Evolutionary conservation across 345 rosid species (phyloP).

Genomic region (Erucastrum elatum): DNA sequence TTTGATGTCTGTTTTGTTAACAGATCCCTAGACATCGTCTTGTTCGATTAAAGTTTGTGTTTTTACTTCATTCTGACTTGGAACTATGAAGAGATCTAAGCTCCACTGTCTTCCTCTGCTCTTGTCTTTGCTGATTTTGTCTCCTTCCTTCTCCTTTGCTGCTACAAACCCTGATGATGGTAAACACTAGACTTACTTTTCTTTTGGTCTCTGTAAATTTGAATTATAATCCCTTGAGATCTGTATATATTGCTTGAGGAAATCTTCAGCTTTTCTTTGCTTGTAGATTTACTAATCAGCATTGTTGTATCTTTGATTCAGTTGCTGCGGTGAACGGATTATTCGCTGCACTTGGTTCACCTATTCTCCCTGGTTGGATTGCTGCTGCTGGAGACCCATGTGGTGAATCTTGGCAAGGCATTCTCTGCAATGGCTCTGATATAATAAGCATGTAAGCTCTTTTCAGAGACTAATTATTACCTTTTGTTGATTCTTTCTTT

Average conservation of each 20-base stretch:
- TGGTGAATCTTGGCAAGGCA: conserved; percentile 91
- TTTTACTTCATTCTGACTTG: conserved; percentile 29
- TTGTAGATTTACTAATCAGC: conserved; percentile 24
- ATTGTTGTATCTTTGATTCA: conserved; percentile 48
- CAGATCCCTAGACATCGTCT: conserved; percentile 47
- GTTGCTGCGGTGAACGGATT: conserved; percentile 85
- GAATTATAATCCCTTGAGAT: conserved; percentile 8
- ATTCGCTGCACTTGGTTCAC: conserved; percentile 69
- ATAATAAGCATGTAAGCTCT: conserved; percentile 56
- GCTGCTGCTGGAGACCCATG: conserved; percentile 95
- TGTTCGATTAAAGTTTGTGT: conserved; percentile 39
- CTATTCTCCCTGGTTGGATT: conserved; percentile 90
- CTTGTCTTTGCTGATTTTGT: conserved; percentile 59
- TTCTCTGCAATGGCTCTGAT: conserved; percentile 63
- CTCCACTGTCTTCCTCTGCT: conserved; percentile 35
- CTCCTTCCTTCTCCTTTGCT: conserved; percentile 52
- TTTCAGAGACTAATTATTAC: background rate
- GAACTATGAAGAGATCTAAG: conserved; percentile 66
- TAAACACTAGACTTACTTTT: conserved; percentile 37
- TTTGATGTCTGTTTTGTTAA: conserved; percentile 21
- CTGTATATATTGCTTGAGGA: conserved; percentile 29
- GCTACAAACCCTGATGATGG: conserved; percentile 80
- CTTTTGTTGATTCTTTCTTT: background rate
- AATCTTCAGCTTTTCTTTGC: too few relatives aligned
- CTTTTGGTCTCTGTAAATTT: background rate